phyloP scores from a whole-genome alignment of 2,329 filamentous ascomycete species.

The Paecilomyces sp. region DNA sequence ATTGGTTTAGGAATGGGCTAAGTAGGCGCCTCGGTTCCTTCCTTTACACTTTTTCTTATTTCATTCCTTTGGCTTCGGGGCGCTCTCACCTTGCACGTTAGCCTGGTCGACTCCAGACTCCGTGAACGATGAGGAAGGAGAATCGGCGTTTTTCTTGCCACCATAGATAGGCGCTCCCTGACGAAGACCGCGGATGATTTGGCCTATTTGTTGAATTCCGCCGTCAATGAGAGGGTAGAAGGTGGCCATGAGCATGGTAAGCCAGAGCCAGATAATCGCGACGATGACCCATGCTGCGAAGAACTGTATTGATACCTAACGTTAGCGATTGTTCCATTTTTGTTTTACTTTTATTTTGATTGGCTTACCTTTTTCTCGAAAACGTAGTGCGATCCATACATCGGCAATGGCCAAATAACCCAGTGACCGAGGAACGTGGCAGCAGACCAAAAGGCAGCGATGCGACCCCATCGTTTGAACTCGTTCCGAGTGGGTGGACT shows the following conservation, averaged over 20 bases:
- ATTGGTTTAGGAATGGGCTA: too few relatives aligned
- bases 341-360: background rate
- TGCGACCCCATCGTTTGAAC: constrained; percentile 41
- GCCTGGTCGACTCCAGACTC: background rate
- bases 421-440: constrained; percentile 48
- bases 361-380: constrained; percentile 35
- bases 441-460: constrained; percentile 40
- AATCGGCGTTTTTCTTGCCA: background rate
- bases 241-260: constrained; percentile 42
- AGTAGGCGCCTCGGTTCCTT: too few relatives aligned
- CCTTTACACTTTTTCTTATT: background rate
- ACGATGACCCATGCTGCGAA: constrained; percentile 46
- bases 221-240: constrained; percentile 47
- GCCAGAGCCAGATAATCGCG: constrained; percentile 48
- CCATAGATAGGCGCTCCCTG: background rate
- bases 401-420: constrained; percentile 50
- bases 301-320: constrained; percentile 23
- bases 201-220: constrained; percentile 21
- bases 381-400: constrained; percentile 47
- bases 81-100: background rate
- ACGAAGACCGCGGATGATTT: constrained; percentile 9
- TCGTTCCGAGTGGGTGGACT: constrained; percentile 8
- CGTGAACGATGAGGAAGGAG: background rate
- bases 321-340: background rate
- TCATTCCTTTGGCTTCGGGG: background rate